Conservation (phyloP, 2,329 filamentous ascomycete genomes). For the Alternaria triticina region DNA sequence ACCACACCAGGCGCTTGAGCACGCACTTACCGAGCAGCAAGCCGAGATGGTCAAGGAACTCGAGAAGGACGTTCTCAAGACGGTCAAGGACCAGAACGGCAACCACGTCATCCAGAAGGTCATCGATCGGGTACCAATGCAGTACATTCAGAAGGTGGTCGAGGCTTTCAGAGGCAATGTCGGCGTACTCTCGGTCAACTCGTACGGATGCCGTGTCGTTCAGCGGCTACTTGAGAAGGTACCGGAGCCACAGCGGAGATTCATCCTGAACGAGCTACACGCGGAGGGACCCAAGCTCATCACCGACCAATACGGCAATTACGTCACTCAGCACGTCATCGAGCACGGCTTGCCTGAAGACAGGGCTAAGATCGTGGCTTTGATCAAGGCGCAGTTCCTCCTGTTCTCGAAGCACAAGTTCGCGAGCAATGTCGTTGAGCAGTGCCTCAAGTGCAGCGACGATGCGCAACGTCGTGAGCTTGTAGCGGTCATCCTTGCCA, state of each 20-base stretch:
- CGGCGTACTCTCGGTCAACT: slow-evolving; percentile 74
- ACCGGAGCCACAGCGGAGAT: slow-evolving; percentile 70
- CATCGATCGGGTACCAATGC: slow-evolving; percentile 77
- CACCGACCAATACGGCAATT: slow-evolving; percentile 91
- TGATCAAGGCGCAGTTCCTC: slow-evolving; percentile 75
- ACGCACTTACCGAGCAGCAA: slow-evolving; percentile 92
- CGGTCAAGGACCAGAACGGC: slow-evolving; percentile 86
- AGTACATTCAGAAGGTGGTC: slow-evolving; percentile 86
- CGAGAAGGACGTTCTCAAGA: slow-evolving; percentile 74
- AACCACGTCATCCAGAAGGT: slow-evolving; percentile 98
- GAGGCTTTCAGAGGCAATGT: slow-evolving; percentile 79
- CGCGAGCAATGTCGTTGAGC: slow-evolving; percentile 96
- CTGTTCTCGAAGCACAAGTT: slow-evolving; percentile 91
- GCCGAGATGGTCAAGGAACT: slow-evolving; percentile 82
- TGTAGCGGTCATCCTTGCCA: slow-evolving; percentile 54
- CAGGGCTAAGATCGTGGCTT: slow-evolving; percentile 71
- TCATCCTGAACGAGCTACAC: slow-evolving; percentile 81
- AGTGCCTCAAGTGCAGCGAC: slow-evolving; percentile 78
- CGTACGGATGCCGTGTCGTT: slow-evolving; percentile 90
- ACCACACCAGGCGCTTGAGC: slow-evolving; percentile 74
- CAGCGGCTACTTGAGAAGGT: slow-evolving; percentile 90
- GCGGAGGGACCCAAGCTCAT: slow-evolving; percentile 74
- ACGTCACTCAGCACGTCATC: slow-evolving; percentile 93
- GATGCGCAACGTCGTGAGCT: slow-evolving; percentile 73
- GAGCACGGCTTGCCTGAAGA: slow-evolving; percentile 77